Evolutionary conservation across 139 green algal genomes (phyloP).

Genomic region (Picochlorum sp.): DNA sequence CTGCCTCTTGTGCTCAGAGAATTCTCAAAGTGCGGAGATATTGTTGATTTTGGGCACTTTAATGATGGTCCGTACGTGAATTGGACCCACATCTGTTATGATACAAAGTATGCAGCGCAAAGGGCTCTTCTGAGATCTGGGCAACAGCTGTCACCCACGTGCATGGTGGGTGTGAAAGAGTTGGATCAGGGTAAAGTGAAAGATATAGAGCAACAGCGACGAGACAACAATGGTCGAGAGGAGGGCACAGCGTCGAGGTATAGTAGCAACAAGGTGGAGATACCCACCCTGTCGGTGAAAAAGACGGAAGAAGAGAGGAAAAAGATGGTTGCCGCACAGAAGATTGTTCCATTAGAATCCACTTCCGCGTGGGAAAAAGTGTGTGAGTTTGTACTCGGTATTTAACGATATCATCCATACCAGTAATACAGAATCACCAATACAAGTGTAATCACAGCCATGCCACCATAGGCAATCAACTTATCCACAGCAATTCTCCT

Average conservation of each 20-base stretch:
- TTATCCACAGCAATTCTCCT: conserved; percentile 66
- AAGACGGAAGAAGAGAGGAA: too few relatives aligned
- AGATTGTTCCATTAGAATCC: conserved; percentile 18
- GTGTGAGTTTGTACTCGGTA: conserved; percentile 33
- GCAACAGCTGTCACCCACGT: conserved; percentile 15
- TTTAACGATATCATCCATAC: conserved; percentile 14
- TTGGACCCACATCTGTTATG: conserved; percentile 47
- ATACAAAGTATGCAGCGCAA: conserved; percentile 38
- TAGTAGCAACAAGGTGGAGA: neutral
- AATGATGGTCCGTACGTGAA: conserved; percentile 25
- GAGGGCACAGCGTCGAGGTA: neutral
- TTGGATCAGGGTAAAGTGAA: conserved; percentile 18
- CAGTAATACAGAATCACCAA: conserved; percentile 22
- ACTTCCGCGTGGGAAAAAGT: conserved; percentile 19
- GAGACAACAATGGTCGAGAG: too few relatives aligned
- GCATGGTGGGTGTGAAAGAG: conserved; percentile 44
- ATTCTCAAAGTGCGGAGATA: conserved; percentile 39
- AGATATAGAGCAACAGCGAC: neutral
- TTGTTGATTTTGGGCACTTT: conserved; percentile 31
- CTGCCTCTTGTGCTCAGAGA: conserved; percentile 27
- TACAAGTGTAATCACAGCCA: conserved; percentile 33
- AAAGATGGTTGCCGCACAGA: neutral
- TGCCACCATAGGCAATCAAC: conserved; percentile 72
- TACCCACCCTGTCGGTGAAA: neutral
- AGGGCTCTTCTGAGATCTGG: conserved; percentile 37